These are phyloP conservation scores for rapeseed (Brassica napus) DNA, from an alignment of 345 rosid genomes.

Conservation along the genomic window Da-Ae NC_063436.1:1033001-1033500, in stretches of 20 bases:
- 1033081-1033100: constrained; percentile 85
- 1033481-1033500: constrained; percentile 93
- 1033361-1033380: constrained; percentile 56
- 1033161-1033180: constrained; percentile 87
- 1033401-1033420: constrained; percentile 28
- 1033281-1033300: constrained; percentile 73
- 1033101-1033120: constrained; percentile 89
- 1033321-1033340: constrained; percentile 60
- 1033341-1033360: constrained; percentile 53
- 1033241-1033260: constrained; percentile 86
- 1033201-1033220: constrained; percentile 85
- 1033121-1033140: constrained; percentile 82
- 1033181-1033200: constrained; percentile 91
- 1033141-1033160: constrained; percentile 82
- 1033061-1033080: constrained; percentile 85
- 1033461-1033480: constrained; percentile 83
- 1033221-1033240: constrained; percentile 97
- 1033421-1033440: constrained; percentile 27
- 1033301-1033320: constrained; percentile 3
- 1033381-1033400: constrained; percentile 53
- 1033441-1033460: constrained; percentile 69
- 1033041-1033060: constrained; percentile 83
- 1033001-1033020: constrained; percentile 85
- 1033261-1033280: constrained; percentile 89
- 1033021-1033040: constrained; percentile 97